Conservation (phyloP, 106 monocot species). For the Triglochin maritima region DNA sequence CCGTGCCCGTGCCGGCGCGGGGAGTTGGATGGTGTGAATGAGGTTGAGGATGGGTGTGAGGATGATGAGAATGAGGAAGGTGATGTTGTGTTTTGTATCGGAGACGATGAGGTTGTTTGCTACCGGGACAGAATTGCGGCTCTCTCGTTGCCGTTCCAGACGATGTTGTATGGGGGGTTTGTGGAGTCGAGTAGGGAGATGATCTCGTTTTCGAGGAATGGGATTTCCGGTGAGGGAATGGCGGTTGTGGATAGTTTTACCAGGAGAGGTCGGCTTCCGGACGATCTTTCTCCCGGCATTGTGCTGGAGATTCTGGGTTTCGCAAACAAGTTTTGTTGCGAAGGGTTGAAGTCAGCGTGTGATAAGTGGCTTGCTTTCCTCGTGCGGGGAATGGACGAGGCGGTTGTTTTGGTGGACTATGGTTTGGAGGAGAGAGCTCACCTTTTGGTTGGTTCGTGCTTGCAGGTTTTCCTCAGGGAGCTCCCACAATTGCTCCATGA, state of each 20-base stretch:
- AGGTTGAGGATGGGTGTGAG: neutral
- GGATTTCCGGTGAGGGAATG: slow-evolving; percentile 58
- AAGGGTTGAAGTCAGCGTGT: slow-evolving; percentile 60
- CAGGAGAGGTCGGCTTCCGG: slow-evolving; percentile 31
- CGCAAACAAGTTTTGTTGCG: slow-evolving; percentile 87
- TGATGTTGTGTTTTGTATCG: slow-evolving; percentile 73
- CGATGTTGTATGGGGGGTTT: slow-evolving; percentile 76
- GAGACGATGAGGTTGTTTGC: slow-evolving; percentile 73
- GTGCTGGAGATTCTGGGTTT: slow-evolving; percentile 72
- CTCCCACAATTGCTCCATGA: slow-evolving; percentile 53
- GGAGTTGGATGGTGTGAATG: neutral
- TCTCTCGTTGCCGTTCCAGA: slow-evolving; percentile 56
- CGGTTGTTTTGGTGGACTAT: slow-evolving; percentile 56
- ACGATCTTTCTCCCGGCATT: slow-evolving; percentile 34
- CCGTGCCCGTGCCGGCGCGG: slow-evolving; percentile 49
- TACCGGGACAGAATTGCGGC: slow-evolving; percentile 47
- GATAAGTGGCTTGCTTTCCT: slow-evolving; percentile 54
- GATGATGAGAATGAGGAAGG: slow-evolving; percentile 14
- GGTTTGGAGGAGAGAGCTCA: slow-evolving; percentile 69
- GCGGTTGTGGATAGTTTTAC: slow-evolving; percentile 42
- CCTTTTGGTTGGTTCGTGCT: slow-evolving; percentile 65
- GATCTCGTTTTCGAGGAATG: slow-evolving; percentile 70
- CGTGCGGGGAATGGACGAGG: slow-evolving; percentile 49
- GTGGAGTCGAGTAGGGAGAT: slow-evolving; percentile 58
- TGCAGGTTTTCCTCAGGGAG: slow-evolving; percentile 77